Base-by-base conservation (phyloP, 129 eudicot species). In the Artemisia annua region DNA sequence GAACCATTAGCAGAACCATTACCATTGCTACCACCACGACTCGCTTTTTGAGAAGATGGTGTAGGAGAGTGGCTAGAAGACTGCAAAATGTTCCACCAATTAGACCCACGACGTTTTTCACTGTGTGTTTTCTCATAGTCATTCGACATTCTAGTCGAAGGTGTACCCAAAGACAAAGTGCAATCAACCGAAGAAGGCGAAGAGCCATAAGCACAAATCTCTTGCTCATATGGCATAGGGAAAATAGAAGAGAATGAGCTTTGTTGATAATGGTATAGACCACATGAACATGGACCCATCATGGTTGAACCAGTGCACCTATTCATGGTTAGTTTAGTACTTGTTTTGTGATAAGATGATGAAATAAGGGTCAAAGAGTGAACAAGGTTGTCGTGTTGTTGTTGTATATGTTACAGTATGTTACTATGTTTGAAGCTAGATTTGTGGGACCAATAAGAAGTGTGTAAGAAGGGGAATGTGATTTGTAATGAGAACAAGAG, bases 81-180 rank as follows among this genome's bases (percentile, higher is more conserved):
- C 19, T 89, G 87, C 58, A 88, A 78, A 4, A 90, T 83, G 69
- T 88, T 88, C 99, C 97, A 90, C 54, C 98, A 91, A 58, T 78
- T 88, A 11, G 95, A 81, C 75, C 81, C 80, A 68, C 75, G 75
- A 13, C 80, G 80, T 26, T 76, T 73, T 56, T 75, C 86, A 10
- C 71, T 68, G 18, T 67, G 78, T 15, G 59, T 2, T 52, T 72
- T 70, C 24, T 71, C 75, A 6, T 51, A 53, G 3, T 73, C 78
- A 68, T 58, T 74, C 0, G 77, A 19, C 44, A 39, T 6, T 3
- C 96, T 88, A 63, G 98, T 93, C 4, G 97, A 85, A 5, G 98
- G 96, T 0, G 97, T 93, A 3, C 95, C 96, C 7, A 93, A 66
- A 1, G 98, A 93, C 67, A 93, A 96, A 52, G 98, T 93, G 53